Evolutionary conservation across 225 moss, liverwort and hornwort species (phyloP).

Genomic region (Lunularia cruciata): DNA sequence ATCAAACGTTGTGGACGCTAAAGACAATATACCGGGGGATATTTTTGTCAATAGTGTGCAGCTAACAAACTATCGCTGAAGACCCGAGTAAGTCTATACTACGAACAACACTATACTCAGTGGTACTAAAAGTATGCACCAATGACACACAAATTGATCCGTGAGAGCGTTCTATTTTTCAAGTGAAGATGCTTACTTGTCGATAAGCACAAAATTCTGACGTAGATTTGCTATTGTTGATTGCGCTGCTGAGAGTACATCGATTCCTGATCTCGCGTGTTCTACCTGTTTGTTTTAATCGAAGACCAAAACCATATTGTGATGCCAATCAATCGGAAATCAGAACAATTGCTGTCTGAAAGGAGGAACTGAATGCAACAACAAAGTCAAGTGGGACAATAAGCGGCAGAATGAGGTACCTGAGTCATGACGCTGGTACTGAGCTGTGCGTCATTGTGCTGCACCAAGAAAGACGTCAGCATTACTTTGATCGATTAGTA

Average conservation of each 20-base stretch:
- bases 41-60: no score
- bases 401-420: conserved; percentile 38
- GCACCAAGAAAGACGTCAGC: conserved; percentile 22
- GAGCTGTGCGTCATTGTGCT: conserved; percentile 98
- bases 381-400: not conserved
- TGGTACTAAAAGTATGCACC: no score
- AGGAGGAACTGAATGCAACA: no score
- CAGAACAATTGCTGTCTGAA: not conserved
- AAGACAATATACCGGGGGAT: no score
- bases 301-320: not conserved
- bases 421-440: conserved; percentile 99
- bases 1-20: no score
- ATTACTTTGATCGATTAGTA: no score
- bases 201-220: conserved; percentile 83
- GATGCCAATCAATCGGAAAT: not conserved
- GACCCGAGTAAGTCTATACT: no score
- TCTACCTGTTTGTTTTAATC: conserved; percentile 61
- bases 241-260: conserved; percentile 80
- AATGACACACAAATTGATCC: no score
- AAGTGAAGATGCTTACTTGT: conserved; percentile 54
- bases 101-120: no score
- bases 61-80: no score
- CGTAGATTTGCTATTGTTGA: conserved; percentile 77
- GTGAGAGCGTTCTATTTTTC: no score
- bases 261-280: conserved; percentile 96